Conservation (phyloP, 2,329 filamentous ascomycete genomes). For the Aspergillus alliaceus region DNA sequence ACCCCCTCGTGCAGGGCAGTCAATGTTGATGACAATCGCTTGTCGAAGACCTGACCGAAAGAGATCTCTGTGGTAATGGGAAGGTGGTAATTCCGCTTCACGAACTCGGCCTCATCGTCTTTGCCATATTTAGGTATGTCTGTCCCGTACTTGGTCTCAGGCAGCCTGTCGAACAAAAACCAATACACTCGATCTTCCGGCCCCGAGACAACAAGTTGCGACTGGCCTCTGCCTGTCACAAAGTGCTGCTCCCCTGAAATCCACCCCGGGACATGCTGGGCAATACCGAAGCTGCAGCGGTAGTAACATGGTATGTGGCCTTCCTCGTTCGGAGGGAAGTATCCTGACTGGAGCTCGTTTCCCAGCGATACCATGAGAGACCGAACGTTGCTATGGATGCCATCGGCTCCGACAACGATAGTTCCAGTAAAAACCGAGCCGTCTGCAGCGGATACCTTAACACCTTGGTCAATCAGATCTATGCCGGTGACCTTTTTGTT, state of each 20-base stretch:
- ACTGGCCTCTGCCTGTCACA: neutral
- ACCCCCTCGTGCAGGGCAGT: neutral
- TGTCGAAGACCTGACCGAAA: neutral
- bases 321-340: neutral
- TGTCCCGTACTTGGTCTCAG: neutral
- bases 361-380: neutral
- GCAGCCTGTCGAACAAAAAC: neutral
- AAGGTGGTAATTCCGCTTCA: neutral
- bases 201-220: slow-evolving; percentile 1
- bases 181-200: neutral
- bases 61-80: neutral
- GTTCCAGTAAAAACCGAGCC: neutral
- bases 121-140: neutral
- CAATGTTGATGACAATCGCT: neutral
- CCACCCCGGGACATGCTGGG: neutral
- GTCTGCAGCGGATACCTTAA: neutral
- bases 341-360: neutral
- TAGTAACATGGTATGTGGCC: neutral
- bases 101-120: neutral
- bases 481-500: neutral
- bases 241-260: neutral
- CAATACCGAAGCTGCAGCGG: neutral
- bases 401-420: slow-evolving; percentile 2
- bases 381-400: neutral
- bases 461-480: neutral